phyloP scores from a whole-genome alignment of 306 rosid species.

The Glycyrrhiza uralensis region DNA sequence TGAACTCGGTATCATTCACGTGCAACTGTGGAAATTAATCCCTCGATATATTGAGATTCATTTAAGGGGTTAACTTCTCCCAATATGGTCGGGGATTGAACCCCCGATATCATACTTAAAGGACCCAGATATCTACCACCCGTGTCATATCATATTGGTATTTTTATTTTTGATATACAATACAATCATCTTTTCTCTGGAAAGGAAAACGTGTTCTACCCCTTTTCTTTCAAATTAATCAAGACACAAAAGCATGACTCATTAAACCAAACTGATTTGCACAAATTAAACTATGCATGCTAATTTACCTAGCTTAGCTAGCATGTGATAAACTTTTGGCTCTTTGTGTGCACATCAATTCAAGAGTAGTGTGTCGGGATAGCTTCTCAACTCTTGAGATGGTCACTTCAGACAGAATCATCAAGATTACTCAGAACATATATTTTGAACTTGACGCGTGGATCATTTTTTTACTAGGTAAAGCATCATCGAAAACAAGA shows the following conservation, averaged over 20 bases:
- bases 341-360: neutral
- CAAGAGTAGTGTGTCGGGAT: neutral
- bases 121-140: too few species aligned
- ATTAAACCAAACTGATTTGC: neutral
- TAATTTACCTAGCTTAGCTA: neutral
- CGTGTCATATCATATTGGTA: too few species aligned
- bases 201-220: neutral
- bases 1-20: too few species aligned
- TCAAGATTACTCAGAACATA: slow-evolving; percentile 2
- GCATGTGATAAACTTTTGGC: neutral
- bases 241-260: neutral
- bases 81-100: too few species aligned
- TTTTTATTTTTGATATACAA: too few species aligned
- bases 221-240: neutral
- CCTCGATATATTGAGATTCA: too few species aligned
- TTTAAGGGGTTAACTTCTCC: too few species aligned
- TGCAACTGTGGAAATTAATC: too few species aligned
- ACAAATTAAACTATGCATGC: neutral
- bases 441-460: neutral
- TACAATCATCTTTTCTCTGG: neutral
- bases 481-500: neutral
- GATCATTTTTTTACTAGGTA: neutral
- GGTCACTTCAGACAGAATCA: neutral
- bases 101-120: too few species aligned
- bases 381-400: neutral